Conservation (phyloP, 257 asterid genomes). For the Penstemon barbatus region DNA sequence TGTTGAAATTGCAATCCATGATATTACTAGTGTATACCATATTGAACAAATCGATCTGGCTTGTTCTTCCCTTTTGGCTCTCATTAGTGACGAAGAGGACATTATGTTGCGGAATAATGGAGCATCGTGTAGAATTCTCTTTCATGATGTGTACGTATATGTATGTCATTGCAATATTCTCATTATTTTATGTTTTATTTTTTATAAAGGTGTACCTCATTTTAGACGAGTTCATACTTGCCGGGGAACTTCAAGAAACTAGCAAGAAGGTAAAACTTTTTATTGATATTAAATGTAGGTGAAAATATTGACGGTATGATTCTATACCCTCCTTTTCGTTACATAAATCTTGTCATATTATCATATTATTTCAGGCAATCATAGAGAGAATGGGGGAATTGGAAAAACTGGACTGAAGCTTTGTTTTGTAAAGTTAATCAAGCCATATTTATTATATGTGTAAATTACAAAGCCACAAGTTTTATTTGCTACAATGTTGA, state of each 20-base stretch:
- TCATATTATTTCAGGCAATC: conserved; percentile 56
- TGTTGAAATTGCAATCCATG: no score
- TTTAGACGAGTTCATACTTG: conserved; percentile 95
- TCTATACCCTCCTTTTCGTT: no score
- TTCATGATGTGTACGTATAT: not conserved
- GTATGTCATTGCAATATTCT: conserved; percentile 13
- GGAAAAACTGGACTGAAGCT: conserved; percentile 70
- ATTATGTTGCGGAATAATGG: no score
- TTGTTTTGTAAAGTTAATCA: not conserved
- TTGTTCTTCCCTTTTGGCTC: no score
- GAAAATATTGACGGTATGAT: no score
- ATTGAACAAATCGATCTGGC: no score
- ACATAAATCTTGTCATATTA: no score
- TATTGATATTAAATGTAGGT: no score
- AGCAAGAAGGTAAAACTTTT: conserved; percentile 75
- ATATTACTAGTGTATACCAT: no score
- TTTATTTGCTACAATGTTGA: no score
- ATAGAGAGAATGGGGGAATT: conserved; percentile 95
- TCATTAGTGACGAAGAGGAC: no score
- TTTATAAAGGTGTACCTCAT: conserved; percentile 77
- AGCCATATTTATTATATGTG: not conserved
- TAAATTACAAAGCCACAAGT: not conserved
- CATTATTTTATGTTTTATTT: conserved; percentile 12
- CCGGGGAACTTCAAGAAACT: conserved; percentile 98
- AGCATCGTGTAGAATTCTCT: not conserved